Percentiles rank a stretch among this genome's conserved stretches.
Conservation (phyloP, 306 rosid species). For the Gastrolobium bilobum region DNA sequence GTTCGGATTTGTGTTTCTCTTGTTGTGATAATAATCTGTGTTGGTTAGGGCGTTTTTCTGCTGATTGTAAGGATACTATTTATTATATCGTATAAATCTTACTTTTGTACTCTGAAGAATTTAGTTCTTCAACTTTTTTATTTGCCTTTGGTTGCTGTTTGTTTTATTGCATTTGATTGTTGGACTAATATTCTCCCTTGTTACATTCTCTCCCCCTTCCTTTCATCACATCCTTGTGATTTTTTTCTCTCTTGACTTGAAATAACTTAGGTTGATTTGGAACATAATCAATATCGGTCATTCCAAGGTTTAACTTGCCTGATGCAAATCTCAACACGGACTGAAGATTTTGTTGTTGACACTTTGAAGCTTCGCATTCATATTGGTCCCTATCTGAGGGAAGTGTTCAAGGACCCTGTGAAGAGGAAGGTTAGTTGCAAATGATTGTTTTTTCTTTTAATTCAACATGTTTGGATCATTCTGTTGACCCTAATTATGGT, state of each 20-base stretch:
- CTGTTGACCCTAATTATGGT: slow-evolving; percentile 46
- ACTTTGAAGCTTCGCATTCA: slow-evolving; percentile 89
- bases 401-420: slow-evolving; percentile 87
- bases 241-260: slow-evolving; percentile 31
- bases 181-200: slow-evolving; percentile 10
- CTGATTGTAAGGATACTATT: neutral
- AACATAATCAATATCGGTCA: slow-evolving; percentile 93
- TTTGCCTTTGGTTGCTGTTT: slow-evolving; percentile 16
- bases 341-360: slow-evolving; percentile 91
- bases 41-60: neutral
- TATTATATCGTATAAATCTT: slow-evolving; percentile 1
- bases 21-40: slow-evolving; percentile 30
- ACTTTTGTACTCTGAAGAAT: neutral
- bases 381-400: slow-evolving; percentile 92
- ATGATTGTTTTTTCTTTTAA: neutral
- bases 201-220: neutral
- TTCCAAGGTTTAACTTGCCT: slow-evolving; percentile 97
- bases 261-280: slow-evolving; percentile 85
- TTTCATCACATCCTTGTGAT: slow-evolving; percentile 39
- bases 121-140: neutral
- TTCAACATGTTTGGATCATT: neutral
- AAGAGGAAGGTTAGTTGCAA: slow-evolving; percentile 80
- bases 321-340: slow-evolving; percentile 96
- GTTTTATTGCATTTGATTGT: neutral
- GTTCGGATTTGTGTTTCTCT: slow-evolving; percentile 34